Percentiles rank a stretch among this genome's conserved stretches.
Conservation (phyloP, 1,284 basidiomycete species). For the Pulchroboletus neoregius region DNA sequence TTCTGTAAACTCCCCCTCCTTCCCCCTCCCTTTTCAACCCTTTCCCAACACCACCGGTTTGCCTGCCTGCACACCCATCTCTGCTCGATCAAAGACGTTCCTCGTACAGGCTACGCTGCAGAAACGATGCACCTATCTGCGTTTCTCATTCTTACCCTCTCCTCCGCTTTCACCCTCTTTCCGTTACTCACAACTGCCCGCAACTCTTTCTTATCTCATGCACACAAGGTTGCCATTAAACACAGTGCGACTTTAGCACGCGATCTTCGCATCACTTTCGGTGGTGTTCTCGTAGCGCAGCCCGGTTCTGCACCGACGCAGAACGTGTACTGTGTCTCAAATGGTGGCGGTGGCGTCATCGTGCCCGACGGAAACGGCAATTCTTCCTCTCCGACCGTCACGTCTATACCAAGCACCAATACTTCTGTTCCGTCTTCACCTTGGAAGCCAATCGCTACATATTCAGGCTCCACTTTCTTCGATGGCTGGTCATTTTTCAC, state of each 20-base stretch:
- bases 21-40: not conserved
- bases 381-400: constrained; percentile 16
- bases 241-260: constrained; percentile 58
- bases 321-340: constrained; percentile 33
- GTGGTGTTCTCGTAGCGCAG: constrained; percentile 43
- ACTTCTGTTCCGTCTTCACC: constrained; percentile 30
- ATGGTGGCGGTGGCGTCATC: constrained; percentile 22
- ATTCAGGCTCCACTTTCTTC: constrained; percentile 68
- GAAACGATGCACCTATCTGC: constrained; percentile 31
- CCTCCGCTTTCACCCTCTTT: constrained; percentile 19
- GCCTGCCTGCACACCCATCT: not conserved
- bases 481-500: constrained; percentile 77
- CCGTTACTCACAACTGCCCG: constrained; percentile 13
- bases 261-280: constrained; percentile 63
- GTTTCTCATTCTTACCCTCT: constrained; percentile 36
- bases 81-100: constrained; percentile 10
- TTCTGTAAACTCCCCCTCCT: not conserved
- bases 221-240: constrained; percentile 43
- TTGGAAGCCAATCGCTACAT: constrained; percentile 37
- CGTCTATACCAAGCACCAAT: constrained; percentile 19
- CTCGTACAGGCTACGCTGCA: constrained; percentile 4
- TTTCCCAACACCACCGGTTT: not conserved
- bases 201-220: constrained; percentile 30
- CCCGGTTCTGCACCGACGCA: constrained; percentile 25
- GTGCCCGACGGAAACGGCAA: constrained; percentile 19